phyloP scores from a whole-genome alignment of 2,329 filamentous ascomycete genomes.

The Ceratocystis lukuohia region DNA sequence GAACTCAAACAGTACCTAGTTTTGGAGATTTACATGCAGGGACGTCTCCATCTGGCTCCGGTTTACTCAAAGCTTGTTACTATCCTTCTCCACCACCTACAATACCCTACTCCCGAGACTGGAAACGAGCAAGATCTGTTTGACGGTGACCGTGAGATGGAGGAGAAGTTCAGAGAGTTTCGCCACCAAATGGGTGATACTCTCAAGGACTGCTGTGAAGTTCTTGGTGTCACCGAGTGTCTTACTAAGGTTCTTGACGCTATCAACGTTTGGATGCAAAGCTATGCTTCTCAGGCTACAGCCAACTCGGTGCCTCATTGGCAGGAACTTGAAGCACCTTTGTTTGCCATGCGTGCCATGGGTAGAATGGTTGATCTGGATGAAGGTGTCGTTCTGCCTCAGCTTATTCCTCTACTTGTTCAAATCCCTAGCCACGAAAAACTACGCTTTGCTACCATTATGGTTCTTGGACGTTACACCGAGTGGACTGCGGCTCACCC shows the following conservation, averaged over 20 bases:
- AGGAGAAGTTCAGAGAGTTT: constrained; percentile 95
- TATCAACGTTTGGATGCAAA: constrained; percentile 78
- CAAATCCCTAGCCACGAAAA: constrained; percentile 94
- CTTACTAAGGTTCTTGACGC: constrained; percentile 74
- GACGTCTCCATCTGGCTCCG: constrained; percentile 62
- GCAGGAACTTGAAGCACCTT: constrained; percentile 88
- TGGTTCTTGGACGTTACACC: constrained; percentile 92
- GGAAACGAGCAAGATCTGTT: constrained; percentile 73
- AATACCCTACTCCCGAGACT: constrained; percentile 67
- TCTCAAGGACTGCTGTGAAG: constrained; percentile 90
- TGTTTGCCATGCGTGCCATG: constrained; percentile 93
- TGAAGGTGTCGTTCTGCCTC: constrained; percentile 73
- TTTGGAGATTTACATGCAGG: constrained; percentile 75
- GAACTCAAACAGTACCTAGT: constrained; percentile 94
- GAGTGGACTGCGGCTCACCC: constrained; percentile 95
- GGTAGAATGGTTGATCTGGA: constrained; percentile 89
- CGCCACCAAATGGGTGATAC: constrained; percentile 96
- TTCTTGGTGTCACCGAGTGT: constrained; percentile 86
- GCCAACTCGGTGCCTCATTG: constrained; percentile 73
- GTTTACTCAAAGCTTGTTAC: constrained; percentile 84
- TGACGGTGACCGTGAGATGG: constrained; percentile 85
- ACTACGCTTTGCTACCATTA: constrained; percentile 94
- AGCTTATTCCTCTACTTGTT: constrained; percentile 84
- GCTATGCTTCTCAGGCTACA: constrained; percentile 63
- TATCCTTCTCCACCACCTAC: constrained; percentile 77